Evolutionary conservation across 2,329 filamentous ascomycete species (phyloP).

Genomic region (Botryotinia convoluta): DNA sequence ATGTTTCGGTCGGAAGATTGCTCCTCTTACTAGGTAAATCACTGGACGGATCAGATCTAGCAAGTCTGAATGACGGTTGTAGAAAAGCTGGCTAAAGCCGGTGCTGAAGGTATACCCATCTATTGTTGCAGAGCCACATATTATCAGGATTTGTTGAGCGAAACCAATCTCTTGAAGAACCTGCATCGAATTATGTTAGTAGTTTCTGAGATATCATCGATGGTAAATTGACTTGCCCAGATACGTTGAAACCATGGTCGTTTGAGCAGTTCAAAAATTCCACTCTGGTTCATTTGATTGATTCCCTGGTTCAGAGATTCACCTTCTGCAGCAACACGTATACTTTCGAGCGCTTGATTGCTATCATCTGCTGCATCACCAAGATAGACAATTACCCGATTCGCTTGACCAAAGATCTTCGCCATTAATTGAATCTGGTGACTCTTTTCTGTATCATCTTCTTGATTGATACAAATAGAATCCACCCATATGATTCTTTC

Average conservation of each 20-base stretch:
- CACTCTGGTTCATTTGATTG: not conserved
- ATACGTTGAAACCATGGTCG: slow-evolving; percentile 22
- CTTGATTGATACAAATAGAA: slow-evolving; percentile 15
- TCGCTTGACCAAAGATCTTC: slow-evolving; percentile 23
- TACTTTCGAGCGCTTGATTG: slow-evolving; percentile 16
- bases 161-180: not conserved
- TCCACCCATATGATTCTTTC: slow-evolving; percentile 16
- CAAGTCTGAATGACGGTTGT: not conserved
- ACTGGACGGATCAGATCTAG: not conserved
- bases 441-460: not conserved
- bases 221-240: slow-evolving; percentile 13
- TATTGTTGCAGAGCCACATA: not conserved
- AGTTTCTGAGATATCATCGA: not conserved
- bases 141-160: slow-evolving; percentile 3
- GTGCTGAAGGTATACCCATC: not conserved
- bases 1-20: not conserved
- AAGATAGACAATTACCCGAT: slow-evolving; percentile 25
- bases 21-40: not conserved
- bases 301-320: not conserved
- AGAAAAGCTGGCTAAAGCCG: not conserved
- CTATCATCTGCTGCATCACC: slow-evolving; percentile 15
- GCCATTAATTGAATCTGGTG: slow-evolving; percentile 24
- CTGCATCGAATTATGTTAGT: not conserved
- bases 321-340: slow-evolving; percentile 12
- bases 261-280: slow-evolving; percentile 15